Base-by-base conservation (phyloP, 345 rosid genomes). In the Raphanus raphanistrum region DNA sequence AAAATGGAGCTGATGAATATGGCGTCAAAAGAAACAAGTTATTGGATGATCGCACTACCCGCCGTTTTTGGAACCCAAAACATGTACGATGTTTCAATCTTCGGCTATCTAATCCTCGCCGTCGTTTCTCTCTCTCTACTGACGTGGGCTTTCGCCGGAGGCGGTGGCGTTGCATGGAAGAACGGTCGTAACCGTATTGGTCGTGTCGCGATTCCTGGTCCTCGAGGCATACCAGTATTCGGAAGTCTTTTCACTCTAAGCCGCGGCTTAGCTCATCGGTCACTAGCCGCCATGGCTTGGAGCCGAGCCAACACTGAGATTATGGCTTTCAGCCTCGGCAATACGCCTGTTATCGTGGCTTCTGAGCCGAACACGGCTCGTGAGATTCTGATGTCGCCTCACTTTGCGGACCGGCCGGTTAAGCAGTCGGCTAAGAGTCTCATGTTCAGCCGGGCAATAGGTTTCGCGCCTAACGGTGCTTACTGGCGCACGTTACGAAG, bases 301-400 rank as follows among this genome's bases (percentile, higher is more conserved):
- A 52, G 57, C 66, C 64, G 84, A 3, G 64, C 70, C 25, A 82
- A 69, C 54, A 73, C 80, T 4, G 82, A 88, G 57, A 90, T 94
- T 79, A 90, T 90, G 96, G 98, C 98, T 32, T 80, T 94, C 60
- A 94, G 97, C 79, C 90, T 94, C 5, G 98, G 94, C 31, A 81
- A 84, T 0, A 86, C 97, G 8, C 93, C 94, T 0, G 86, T 85
- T 4, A 88, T 94, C 41, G 85, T 89, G 75, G 71, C 98, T 35
- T 91, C 97, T 15, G 88, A 94, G 26, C 92, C 94, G 2, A 71
- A 61, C 21, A 89, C 73, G 3, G 94, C 98, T 29, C 85, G 84
- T 0, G 98, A 94, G 85, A 86, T 94, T 79, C 71, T 94, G 69
- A 84, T 87, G 27, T 90, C 97, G 1, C 80, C 87, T 16, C 72